Base-by-base conservation (phyloP, 148 eudicot species). In the Selenicereus undatus region DNA sequence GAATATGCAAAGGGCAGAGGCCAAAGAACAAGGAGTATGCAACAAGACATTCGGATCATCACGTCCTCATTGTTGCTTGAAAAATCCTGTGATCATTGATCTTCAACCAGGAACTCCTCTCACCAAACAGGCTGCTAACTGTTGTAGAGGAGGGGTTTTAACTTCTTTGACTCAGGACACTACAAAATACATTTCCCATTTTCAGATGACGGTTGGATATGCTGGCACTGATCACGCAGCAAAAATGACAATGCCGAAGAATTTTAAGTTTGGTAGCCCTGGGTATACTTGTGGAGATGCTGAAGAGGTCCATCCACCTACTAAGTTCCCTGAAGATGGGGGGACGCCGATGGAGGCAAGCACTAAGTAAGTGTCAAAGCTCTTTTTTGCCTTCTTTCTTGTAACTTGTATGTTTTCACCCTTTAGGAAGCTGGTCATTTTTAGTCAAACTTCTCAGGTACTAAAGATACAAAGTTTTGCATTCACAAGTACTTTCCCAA, bases 1-100 rank as follows among this genome's bases (percentile, higher is more conserved):
- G 91, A 54, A 81, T 9, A 90, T 94, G 83, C 70, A 50, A 11
- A 97, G 98, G 10, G 97, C 94, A 0, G 97, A 94, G 64, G 88
- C 97, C 1, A 90, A 89, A 1, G 97, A 94, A 30, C 98, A 92
- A 77, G 98, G 98, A 3, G 75, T 90, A 11, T 94, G 98, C 54
- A 85, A 93, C 42, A 73, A 78, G 27, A 82, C 90, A 54, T 42
- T 51, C 7, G 92, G 94, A 3, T 8, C 56, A 24, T 66, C 85
- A 39, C 43, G 43, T 18, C 98, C 98, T 21, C 98, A 94, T 36
- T 89, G 97, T 26, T 94, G 98, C 62, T 82, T 87, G 17, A 89
- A 85, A 80, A 75, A 76, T 5, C 97, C 98, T 0, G 90, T 91
- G 17, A 87, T 94, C 65, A 88, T 94, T 22, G 98, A 94, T 75